Evolutionary conservation across 1,284 basidiomycete genomes (phyloP).

Genomic region (Peniophora sp.): DNA sequence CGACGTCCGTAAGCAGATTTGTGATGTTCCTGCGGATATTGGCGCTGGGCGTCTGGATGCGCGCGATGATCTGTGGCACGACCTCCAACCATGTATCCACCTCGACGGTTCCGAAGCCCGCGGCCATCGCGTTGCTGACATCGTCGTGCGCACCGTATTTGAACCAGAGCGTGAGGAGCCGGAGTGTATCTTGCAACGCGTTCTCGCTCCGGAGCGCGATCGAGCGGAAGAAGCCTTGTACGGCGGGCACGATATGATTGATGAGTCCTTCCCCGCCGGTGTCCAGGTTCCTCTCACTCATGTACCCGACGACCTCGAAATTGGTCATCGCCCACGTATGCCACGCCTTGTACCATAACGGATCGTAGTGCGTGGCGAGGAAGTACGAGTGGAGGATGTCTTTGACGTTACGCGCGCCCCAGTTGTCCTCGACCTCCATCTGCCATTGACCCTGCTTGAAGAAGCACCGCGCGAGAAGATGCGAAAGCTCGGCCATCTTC

Average conservation of each 20-base stretch:
- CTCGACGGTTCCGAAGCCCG: slow-evolving; percentile 85
- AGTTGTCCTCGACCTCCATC: slow-evolving; percentile 69
- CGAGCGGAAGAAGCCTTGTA: slow-evolving; percentile 96
- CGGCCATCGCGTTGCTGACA: slow-evolving; percentile 86
- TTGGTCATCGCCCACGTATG: slow-evolving; percentile 98
- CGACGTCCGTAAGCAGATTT: slow-evolving; percentile 86
- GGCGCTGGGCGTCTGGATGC: slow-evolving; percentile 90
- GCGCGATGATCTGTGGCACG: slow-evolving; percentile 96
- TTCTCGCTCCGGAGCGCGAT: slow-evolving; percentile 89
- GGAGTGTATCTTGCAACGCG: slow-evolving; percentile 91
- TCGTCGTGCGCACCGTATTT: slow-evolving; percentile 92
- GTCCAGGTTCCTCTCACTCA: slow-evolving; percentile 57
- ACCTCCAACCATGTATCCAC: slow-evolving; percentile 99
- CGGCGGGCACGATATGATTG: slow-evolving; percentile 87
- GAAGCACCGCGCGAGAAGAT: slow-evolving; percentile 92
- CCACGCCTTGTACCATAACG: slow-evolving; percentile 98
- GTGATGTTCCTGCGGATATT: slow-evolving; percentile 91
- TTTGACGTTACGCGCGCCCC: slow-evolving; percentile 73
- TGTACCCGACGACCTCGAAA: slow-evolving; percentile 86
- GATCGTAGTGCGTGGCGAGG: slow-evolving; percentile 88
- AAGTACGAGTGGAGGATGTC: slow-evolving; percentile 84
- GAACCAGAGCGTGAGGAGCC: slow-evolving; percentile 96
- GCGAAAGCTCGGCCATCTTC: slow-evolving; percentile 72
- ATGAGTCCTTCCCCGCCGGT: slow-evolving; percentile 69
- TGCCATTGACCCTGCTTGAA: slow-evolving; percentile 98